Conservation (phyloP, 108 stramenopile species). For the Aurantiochytrium sp. region DNA sequence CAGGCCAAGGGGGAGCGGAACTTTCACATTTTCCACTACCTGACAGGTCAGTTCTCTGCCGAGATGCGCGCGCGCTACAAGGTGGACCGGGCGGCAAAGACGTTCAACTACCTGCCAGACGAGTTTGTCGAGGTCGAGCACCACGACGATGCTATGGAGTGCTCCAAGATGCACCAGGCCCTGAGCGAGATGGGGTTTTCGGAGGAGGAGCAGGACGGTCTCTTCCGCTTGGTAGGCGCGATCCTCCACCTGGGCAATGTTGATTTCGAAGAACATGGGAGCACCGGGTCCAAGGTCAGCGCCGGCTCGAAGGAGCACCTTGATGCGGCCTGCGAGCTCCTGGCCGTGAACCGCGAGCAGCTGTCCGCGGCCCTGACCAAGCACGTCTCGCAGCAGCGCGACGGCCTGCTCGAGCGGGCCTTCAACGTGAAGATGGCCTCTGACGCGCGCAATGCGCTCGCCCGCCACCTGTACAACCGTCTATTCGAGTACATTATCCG, state of each 20-base stretch:
- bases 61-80: background rate
- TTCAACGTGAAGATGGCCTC: constrained; percentile 72
- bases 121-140: background rate
- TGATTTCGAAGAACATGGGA: constrained; percentile 60
- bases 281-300: constrained; percentile 7
- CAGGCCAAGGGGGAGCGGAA: constrained; percentile 36
- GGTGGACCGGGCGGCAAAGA: background rate
- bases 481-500: constrained; percentile 85
- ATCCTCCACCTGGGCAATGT: constrained; percentile 86
- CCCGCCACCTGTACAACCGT: constrained; percentile 89
- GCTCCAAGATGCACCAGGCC: background rate
- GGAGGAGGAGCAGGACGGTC: constrained; percentile 55
- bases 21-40: constrained; percentile 45
- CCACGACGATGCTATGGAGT: constrained; percentile 36
- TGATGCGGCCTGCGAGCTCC: constrained; percentile 62
- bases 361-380: constrained; percentile 73
- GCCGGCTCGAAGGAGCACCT: constrained; percentile 30
- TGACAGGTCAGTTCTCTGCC: background rate
- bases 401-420: constrained; percentile 45
- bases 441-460: constrained; percentile 85
- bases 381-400: constrained; percentile 55
- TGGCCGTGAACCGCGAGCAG: constrained; percentile 72
- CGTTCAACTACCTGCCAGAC: background rate
- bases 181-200: constrained; percentile 42
- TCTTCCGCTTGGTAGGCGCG: constrained; percentile 75